Percentiles rank a stretch among this genome's conserved stretches.
Conservation (phyloP, 352 stramenopile genomes). For the Pythium aquatile region DNA sequence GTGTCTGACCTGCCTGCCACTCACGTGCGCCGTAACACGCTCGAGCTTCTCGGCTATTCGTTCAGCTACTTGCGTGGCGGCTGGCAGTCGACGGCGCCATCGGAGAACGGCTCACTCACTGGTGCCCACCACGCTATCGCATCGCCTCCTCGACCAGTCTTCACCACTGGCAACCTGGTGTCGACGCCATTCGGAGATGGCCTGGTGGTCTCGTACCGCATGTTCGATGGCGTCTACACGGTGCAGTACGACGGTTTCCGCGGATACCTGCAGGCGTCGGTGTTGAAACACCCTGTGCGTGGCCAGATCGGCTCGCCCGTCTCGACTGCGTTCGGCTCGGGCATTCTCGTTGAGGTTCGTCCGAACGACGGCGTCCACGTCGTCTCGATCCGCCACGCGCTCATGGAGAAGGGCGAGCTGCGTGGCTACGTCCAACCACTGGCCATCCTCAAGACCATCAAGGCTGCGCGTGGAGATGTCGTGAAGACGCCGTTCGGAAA, state of each 20-base stretch:
- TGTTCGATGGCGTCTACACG: conserved; percentile 51
- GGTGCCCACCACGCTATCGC: not conserved
- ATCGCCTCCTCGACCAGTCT: conserved; percentile 24
- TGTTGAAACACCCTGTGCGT: conserved; percentile 39
- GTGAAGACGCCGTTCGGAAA: conserved; percentile 78
- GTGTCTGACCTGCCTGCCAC: conserved; percentile 37
- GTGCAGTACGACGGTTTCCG: conserved; percentile 45
- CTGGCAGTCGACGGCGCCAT: conserved; percentile 25
- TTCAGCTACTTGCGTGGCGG: conserved; percentile 65
- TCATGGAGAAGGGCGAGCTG: conserved; percentile 46
- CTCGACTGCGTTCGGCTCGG: conserved; percentile 65
- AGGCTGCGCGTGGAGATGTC: conserved; percentile 70
- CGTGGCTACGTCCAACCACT: conserved; percentile 60
- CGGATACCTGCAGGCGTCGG: conserved; percentile 46
- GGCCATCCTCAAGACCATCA: conserved; percentile 52
- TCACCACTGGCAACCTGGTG: conserved; percentile 49
- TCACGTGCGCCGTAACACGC: conserved; percentile 51
- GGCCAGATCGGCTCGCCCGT: conserved; percentile 61
- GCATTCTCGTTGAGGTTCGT: conserved; percentile 56
- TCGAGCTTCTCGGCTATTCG: conserved; percentile 68
- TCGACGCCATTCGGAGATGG: conserved; percentile 68
- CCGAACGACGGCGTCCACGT: conserved; percentile 69
- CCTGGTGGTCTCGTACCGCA: conserved; percentile 45
- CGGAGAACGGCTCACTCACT: conserved; percentile 24
- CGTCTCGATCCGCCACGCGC: conserved; percentile 53